Evolutionary conservation across 257 asterid species (phyloP).

Genomic region (Nicotiana knightiana): DNA sequence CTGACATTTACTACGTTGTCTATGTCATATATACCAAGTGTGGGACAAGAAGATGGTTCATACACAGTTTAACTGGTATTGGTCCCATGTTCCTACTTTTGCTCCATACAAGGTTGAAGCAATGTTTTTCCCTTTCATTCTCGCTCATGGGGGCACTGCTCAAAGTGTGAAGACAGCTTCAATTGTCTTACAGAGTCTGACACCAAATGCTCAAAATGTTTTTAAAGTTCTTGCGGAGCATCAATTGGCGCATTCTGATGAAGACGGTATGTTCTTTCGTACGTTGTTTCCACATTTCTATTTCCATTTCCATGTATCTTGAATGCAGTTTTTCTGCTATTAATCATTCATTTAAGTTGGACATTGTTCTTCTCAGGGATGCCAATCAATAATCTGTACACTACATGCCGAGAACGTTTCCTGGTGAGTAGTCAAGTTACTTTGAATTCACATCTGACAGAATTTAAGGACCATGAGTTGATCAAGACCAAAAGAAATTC

Average conservation of each 20-base stretch:
- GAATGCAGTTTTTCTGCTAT: background rate
- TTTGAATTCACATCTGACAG: slow-evolving; percentile 84
- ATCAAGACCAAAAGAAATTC: slow-evolving; percentile 69
- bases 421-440: slow-evolving; percentile 87
- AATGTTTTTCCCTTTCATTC: slow-evolving; percentile 67
- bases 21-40: slow-evolving; percentile 33
- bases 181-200: slow-evolving; percentile 83
- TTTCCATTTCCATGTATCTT: background rate
- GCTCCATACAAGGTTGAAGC: slow-evolving; percentile 88
- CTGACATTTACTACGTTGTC: background rate
- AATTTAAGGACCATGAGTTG: slow-evolving; percentile 91
- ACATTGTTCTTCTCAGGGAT: slow-evolving; percentile 47
- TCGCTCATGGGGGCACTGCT: slow-evolving; percentile 64
- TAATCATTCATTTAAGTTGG: slow-evolving; percentile 1
- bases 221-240: slow-evolving; percentile 74
- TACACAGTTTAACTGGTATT: slow-evolving; percentile 93
- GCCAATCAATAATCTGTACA: slow-evolving; percentile 63
- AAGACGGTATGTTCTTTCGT: slow-evolving; percentile 58
- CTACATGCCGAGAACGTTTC: slow-evolving; percentile 75
- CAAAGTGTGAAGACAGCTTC: slow-evolving; percentile 89
- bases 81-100: slow-evolving; percentile 92
- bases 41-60: slow-evolving; percentile 99
- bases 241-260: slow-evolving; percentile 77
- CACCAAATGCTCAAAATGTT: slow-evolving; percentile 87
- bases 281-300: background rate